phyloP scores from a whole-genome alignment of 495 filamentous ascomycete genomes.

The Hypoxylon lienhwacheense region DNA sequence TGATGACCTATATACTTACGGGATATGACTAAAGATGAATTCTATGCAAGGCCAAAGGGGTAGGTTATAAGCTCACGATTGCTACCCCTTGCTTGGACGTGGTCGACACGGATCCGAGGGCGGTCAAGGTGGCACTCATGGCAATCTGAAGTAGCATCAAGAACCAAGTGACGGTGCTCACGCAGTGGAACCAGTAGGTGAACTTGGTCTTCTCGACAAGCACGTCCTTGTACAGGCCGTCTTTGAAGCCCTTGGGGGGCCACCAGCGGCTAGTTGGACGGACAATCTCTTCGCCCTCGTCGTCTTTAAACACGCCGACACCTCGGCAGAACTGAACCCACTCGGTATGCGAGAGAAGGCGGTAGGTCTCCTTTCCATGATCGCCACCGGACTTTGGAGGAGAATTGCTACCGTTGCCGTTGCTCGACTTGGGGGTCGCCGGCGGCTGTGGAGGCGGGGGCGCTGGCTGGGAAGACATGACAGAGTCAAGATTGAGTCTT shows the following conservation, averaged over 20 bases:
- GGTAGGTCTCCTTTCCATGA: slow-evolving; percentile 29
- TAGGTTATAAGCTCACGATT: too few relatives aligned
- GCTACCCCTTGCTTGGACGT: slow-evolving; percentile 31
- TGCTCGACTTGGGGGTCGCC: slow-evolving; percentile 23
- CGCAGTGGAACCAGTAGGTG: slow-evolving; percentile 38
- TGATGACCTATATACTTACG: too few relatives aligned
- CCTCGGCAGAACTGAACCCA: slow-evolving; percentile 52
- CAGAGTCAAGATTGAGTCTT: slow-evolving; percentile 15
- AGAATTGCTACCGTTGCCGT: slow-evolving; percentile 2
- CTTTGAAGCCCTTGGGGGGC: slow-evolving; percentile 49
- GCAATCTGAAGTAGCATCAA: slow-evolving; percentile 50
- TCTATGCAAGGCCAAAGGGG: too few relatives aligned
- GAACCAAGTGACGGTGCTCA: slow-evolving; percentile 44
- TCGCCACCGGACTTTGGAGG: slow-evolving; percentile 10
- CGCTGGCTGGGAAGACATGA: slow-evolving; percentile 21
- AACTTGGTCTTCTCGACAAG: slow-evolving; percentile 47
- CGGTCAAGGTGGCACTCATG: slow-evolving; percentile 49
- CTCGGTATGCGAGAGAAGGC: slow-evolving; percentile 45
- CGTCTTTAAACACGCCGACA: slow-evolving; percentile 48
- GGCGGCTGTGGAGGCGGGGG: background rate
- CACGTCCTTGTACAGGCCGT: slow-evolving; percentile 50
- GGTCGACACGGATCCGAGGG: slow-evolving; percentile 42
- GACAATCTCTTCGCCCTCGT: slow-evolving; percentile 46
- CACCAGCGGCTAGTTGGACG: slow-evolving; percentile 48
- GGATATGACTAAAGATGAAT: too few relatives aligned